Percentiles rank a stretch among this genome's conserved stretches.
Conservation (phyloP, 2,329 filamentous ascomycete species). For the Tolypocladium endophyticum region DNA sequence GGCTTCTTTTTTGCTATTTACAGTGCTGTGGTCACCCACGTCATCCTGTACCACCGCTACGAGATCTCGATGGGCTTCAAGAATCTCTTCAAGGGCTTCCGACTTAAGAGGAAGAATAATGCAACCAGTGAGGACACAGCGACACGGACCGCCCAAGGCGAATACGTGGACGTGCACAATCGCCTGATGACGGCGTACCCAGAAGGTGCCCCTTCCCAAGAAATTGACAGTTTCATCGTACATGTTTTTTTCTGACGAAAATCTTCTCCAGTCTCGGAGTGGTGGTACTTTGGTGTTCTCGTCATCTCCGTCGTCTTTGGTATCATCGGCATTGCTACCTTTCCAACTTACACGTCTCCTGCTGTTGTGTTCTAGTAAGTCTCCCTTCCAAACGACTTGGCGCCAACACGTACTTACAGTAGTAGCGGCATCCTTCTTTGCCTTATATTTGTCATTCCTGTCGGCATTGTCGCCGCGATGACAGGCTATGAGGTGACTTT, state of each 20-base stretch:
- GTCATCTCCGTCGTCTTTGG: constrained; percentile 20
- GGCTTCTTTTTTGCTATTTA: constrained; percentile 32
- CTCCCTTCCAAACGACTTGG: neutral
- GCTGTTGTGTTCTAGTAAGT: constrained; percentile 27
- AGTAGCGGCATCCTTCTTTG: constrained; percentile 24
- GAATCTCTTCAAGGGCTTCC: constrained; percentile 17
- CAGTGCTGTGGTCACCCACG: constrained; percentile 26
- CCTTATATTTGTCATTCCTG: constrained; percentile 30
- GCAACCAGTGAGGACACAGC: neutral
- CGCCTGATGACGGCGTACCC: constrained; percentile 36
- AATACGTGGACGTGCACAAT: constrained; percentile 28
- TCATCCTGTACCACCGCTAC: constrained; percentile 25
- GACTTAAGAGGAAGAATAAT: constrained; percentile 13
- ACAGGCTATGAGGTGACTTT: constrained; percentile 29
- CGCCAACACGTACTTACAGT: neutral
- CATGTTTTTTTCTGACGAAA: too few species aligned
- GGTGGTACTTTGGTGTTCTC: constrained; percentile 32
- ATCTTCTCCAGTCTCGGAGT: constrained; percentile 25
- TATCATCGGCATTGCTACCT: constrained; percentile 21
- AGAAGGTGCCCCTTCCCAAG: constrained; percentile 13
- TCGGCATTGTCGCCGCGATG: constrained; percentile 32
- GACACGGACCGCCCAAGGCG: constrained; percentile 3
- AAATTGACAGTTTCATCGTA: too few species aligned
- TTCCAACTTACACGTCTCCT: constrained; percentile 30
- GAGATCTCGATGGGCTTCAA: constrained; percentile 26